Evolutionary conservation across 495 filamentous ascomycete species (phyloP), one percentile per base, ranked within the genome.

Genomic region (Xylaria curta): DNA sequence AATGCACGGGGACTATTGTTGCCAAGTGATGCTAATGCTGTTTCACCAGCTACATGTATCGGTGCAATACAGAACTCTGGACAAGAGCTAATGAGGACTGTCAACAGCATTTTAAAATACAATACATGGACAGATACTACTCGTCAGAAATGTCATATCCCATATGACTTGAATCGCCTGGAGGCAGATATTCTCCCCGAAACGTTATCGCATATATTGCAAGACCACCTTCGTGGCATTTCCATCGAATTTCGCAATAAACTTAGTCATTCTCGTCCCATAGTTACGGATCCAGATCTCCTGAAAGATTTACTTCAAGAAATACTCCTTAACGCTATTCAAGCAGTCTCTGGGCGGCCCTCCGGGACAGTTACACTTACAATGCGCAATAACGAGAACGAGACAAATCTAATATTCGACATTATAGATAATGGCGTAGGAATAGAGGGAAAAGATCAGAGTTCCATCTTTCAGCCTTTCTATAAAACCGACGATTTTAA

Each of bases 41-140:
- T 47, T n/a, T 67, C 59, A 5, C 60, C 66, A 36, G 42, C 65
- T 31, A 44, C 62, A 5, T 73, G 68, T 19, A 33, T 73, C 1
- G 42, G 46, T 28, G 47, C 71, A 17, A 70, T 73, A 26, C 67
- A 63, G 44, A 62, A 49, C 8, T 59, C 71, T 3, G 71, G 71
- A 8, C 71, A 68, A 54, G 71, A 73, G 51, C 28, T 73, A 31
- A 73, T 73, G 26, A 64, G 66, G 24, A 73, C 63, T n/a, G 71
- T 73, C 33, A 73, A 73, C 15, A 73, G 60, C 66, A 73, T 73
- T 13, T 51, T 73, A 17, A 73, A 67, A 21, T 68, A 69, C 21
- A 73, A 73, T 21, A 26, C 66, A 4, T 73, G 71, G 71, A 40
- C 71, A 4, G 71, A 73, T 24, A 54, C 54, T n/a, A 53, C 3